A percentile compares a stretch with the other conserved stretches of the same genome.
These are phyloP conservation scores for Yamadazyma takamatsuzukensis DNA, from an alignment of 805 yeast species.

Conservation along the genomic window DNA sequence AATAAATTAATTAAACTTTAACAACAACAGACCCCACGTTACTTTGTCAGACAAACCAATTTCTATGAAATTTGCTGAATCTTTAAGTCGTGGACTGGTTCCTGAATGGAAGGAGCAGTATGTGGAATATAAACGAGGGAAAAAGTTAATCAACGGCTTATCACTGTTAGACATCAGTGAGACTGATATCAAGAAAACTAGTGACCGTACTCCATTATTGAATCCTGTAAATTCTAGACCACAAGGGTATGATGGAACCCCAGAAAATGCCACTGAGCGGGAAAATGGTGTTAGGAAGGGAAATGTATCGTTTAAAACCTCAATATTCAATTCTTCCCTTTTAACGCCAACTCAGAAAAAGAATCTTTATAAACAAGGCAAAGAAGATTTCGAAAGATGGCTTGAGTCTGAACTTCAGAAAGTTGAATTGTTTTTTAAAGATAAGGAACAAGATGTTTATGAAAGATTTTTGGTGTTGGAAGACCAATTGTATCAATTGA, in stretches of 20 bases:
- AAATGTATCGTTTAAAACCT: conserved; percentile 7
- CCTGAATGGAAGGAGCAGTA: conserved; percentile 90
- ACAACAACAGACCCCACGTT: too few relatives aligned
- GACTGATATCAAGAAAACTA: conserved; percentile 6
- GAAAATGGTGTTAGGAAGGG: conserved; percentile 1
- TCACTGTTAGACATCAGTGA: too few relatives aligned
- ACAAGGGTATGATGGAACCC: too few relatives aligned
- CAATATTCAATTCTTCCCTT: conserved; percentile 6
- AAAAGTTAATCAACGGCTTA: conserved; percentile 50
- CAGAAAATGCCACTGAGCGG: conserved; percentile 1
- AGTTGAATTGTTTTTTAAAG: conserved; percentile 58
- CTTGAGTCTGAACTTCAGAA: conserved; percentile 56
- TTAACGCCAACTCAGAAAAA: conserved; percentile 1
- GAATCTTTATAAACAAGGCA: conserved; percentile 1
- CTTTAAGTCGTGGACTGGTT: conserved; percentile 61
- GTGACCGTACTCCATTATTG: conserved; percentile 27
- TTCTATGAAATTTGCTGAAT: conserved; percentile 66
- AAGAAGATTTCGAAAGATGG: conserved; percentile 55
- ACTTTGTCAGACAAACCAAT: conserved; percentile 4
- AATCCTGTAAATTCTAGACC: conserved; percentile 8
- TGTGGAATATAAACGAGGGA: conserved; percentile 64
- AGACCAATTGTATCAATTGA: conserved; percentile 63
- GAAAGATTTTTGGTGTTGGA: conserved; percentile 59
- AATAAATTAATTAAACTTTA: too few relatives aligned
- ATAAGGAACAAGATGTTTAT: conserved; percentile 57